phyloP scores from a whole-genome alignment of 768 basidiomycete species.

The Botryobasidium botryosum region DNA sequence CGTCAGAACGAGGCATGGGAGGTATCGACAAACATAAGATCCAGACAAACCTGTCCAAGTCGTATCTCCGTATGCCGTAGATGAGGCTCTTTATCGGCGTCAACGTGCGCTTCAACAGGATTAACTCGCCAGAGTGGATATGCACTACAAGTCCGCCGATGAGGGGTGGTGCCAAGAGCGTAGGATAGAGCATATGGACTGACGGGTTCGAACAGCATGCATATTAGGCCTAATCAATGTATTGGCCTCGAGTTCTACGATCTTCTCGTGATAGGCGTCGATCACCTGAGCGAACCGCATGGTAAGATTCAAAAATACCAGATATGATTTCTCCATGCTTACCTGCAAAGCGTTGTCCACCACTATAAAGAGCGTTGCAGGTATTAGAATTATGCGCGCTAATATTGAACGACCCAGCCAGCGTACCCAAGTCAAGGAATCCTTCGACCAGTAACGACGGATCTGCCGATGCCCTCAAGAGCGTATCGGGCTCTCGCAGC shows the following conservation, averaged over 20 bases:
- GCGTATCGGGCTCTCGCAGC: conserved; percentile 38
- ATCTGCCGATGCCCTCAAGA: conserved; percentile 45
- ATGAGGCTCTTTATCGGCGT: conserved; percentile 55
- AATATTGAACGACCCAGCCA: background rate
- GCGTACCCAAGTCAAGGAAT: conserved; percentile 38
- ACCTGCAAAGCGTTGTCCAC: conserved; percentile 51
- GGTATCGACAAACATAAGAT: too few relatives aligned
- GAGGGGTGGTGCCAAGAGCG: background rate
- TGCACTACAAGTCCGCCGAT: conserved; percentile 33
- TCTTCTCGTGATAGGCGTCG: conserved; percentile 36
- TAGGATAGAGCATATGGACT: conserved; percentile 13
- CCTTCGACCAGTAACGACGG: conserved; percentile 52
- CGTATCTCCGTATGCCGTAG: conserved; percentile 50
- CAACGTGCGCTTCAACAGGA: conserved; percentile 54
- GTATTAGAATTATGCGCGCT: background rate
- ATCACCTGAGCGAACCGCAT: background rate
- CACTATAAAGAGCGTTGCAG: conserved; percentile 25
- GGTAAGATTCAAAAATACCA: too few relatives aligned
- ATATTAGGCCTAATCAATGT: conserved; percentile 45
- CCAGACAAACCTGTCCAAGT: conserved; percentile 48
- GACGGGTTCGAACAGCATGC: conserved; percentile 41
- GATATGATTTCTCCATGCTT: conserved; percentile 37
- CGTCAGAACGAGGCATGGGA: too few relatives aligned
- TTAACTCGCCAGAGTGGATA: conserved; percentile 58
- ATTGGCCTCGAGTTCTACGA: conserved; percentile 41